A percentile compares a stretch with the other conserved stretches of the same genome.
Conservation (phyloP, 352 stramenopile species). For the Globisporangium carolinianum region DNA sequence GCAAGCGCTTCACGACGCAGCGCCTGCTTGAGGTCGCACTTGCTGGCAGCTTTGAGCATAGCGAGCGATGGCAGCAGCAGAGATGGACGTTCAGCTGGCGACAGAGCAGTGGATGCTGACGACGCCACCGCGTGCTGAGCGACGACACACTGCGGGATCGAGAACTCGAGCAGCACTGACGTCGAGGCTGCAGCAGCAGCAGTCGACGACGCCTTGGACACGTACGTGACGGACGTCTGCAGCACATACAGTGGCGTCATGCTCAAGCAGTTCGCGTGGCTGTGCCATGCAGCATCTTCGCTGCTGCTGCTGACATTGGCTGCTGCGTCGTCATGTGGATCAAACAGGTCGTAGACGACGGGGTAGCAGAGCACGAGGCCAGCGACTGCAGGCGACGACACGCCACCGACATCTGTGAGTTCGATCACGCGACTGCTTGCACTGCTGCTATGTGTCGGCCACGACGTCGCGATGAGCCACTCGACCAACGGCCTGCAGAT, state of each 20-base stretch:
- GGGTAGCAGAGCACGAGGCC: conserved; percentile 40
- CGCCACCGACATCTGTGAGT: neutral
- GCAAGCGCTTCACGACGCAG: conserved; percentile 8
- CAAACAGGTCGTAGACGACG: conserved; percentile 28
- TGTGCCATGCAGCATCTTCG: conserved; percentile 13
- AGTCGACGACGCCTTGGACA: neutral
- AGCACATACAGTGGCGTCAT: conserved; percentile 42
- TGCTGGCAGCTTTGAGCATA: conserved; percentile 6
- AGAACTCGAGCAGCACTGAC: conserved; percentile 31
- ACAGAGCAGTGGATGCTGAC: neutral
- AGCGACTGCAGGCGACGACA: conserved; percentile 22
- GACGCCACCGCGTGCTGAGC: neutral
- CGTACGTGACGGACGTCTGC: conserved; percentile 17
- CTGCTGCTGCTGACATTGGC: neutral
- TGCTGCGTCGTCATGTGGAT: neutral
- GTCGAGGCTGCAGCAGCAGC: neutral
- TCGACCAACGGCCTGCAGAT: conserved; percentile 4
- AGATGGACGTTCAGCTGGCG: too few species aligned
- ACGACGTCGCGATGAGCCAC: neutral
- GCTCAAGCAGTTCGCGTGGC: conserved; percentile 44
- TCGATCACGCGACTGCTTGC: neutral
- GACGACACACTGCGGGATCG: conserved; percentile 35
- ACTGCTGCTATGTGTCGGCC: neutral
- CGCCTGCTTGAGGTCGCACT: conserved; percentile 1
- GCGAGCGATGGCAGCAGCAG: conserved; percentile 2